These are phyloP conservation scores for Trapa incisa DNA, from an alignment of 345 rosid genomes.

Conservation along the genomic window DNA sequence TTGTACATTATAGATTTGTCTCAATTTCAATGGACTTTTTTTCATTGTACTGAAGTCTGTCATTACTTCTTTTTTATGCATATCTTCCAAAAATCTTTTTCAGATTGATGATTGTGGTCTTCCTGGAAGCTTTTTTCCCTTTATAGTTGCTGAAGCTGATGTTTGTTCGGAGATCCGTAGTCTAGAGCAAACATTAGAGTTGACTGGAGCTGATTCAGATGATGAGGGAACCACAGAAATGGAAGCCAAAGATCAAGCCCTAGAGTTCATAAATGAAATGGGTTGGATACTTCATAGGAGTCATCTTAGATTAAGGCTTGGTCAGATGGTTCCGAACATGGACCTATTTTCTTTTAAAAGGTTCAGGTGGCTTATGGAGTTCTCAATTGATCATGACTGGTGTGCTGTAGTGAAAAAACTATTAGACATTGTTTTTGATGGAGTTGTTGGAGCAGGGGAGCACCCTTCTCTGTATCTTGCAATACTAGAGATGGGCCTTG, in stretches of 20 bases:
- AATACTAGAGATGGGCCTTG: conserved; percentile 68
- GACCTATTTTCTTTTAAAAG: conserved; percentile 56
- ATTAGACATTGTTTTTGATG: conserved; percentile 50
- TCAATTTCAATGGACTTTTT: too few species aligned
- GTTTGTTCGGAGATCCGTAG: conserved; percentile 77
- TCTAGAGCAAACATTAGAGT: conserved; percentile 64
- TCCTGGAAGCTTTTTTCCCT: conserved; percentile 88
- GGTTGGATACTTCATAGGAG: conserved; percentile 96
- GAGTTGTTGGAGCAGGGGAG: conserved; percentile 54
- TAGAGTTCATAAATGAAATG: conserved; percentile 89
- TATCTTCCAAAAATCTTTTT: conserved; percentile 13
- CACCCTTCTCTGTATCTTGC: conserved; percentile 36
- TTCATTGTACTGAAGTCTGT: too few species aligned
- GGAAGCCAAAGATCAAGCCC: conserved; percentile 55
- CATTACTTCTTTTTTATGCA: background rate
- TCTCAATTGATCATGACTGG: conserved; percentile 95
- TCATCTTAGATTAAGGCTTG: conserved; percentile 46
- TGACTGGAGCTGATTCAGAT: conserved; percentile 35
- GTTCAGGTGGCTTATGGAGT: conserved; percentile 86
- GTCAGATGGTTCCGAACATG: conserved; percentile 43
- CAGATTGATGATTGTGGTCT: conserved; percentile 89
- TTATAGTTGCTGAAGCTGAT: conserved; percentile 75
- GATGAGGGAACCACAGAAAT: conserved; percentile 16
- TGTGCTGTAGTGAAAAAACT: conserved; percentile 84
- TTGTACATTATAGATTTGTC: background rate